Evolutionary conservation across 371 early-diverging fungal species (phyloP).

Genomic region (Zancudomyces culisetae): DNA sequence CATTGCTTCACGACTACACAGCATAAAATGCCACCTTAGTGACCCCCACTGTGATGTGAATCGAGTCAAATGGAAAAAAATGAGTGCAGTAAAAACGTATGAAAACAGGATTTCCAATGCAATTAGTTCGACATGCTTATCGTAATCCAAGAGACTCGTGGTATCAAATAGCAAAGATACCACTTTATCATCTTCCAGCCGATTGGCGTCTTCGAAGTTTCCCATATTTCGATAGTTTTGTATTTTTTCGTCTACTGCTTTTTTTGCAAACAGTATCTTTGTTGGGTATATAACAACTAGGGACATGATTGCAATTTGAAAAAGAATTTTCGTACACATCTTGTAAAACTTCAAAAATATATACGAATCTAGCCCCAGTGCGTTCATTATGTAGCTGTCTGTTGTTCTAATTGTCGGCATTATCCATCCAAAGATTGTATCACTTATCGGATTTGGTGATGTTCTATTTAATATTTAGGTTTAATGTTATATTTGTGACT

Average conservation of each 20-base stretch:
- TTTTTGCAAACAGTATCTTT: slow-evolving; percentile 11
- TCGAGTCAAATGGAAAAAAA: slow-evolving; percentile 20
- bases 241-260: not conserved
- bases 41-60: slow-evolving; percentile 25
- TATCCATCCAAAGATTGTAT: slow-evolving; percentile 21
- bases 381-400: slow-evolving; percentile 21
- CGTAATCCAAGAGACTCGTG: slow-evolving; percentile 4
- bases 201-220: not conserved
- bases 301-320: slow-evolving; percentile 18
- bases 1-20: slow-evolving; percentile 19
- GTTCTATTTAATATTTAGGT: slow-evolving; percentile 13
- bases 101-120: slow-evolving; percentile 21
- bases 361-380: slow-evolving; percentile 22
- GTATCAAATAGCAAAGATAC: not conserved
- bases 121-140: slow-evolving; percentile 14
- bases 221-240: not conserved
- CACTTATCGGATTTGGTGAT: slow-evolving; percentile 14
- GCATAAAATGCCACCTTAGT: slow-evolving; percentile 26
- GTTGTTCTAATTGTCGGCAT: slow-evolving; percentile 20
- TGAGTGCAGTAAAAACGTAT: slow-evolving; percentile 20
- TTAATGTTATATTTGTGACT: not conserved
- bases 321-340: slow-evolving; percentile 18
- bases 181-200: not conserved
- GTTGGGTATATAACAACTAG: slow-evolving; percentile 20
- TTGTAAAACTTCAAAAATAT: slow-evolving; percentile 23